Conservation (phyloP, 108 stramenopile genomes). For the Poteriospumella lacustris region DNA sequence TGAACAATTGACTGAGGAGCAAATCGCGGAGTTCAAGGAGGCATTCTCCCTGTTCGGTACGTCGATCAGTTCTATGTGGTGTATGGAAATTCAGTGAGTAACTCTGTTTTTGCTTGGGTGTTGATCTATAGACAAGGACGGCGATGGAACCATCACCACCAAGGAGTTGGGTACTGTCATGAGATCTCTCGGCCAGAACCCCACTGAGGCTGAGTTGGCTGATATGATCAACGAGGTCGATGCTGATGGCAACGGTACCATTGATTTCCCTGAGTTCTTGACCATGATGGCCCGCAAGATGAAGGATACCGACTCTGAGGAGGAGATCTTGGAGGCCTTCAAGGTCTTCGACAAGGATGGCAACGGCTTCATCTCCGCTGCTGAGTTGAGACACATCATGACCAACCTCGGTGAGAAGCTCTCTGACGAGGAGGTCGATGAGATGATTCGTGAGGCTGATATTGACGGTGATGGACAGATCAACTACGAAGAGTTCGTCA, state of each 20-base stretch:
- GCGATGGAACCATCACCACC: constrained; percentile 97
- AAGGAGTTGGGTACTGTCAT: constrained; percentile 99
- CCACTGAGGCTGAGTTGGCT: constrained; percentile 99
- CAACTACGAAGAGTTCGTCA: constrained; percentile 99
- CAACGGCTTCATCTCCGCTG: constrained; percentile 99
- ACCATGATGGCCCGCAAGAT: constrained; percentile 99
- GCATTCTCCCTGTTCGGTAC: constrained; percentile 99
- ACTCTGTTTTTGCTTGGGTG: not conserved
- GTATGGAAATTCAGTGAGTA: no score
- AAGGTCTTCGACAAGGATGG: constrained; percentile 96
- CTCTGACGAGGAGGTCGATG: constrained; percentile 99
- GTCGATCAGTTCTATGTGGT: no score
- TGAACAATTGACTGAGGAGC: constrained; percentile 65
- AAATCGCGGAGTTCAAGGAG: constrained; percentile 98
- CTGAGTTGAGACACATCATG: constrained; percentile 99
- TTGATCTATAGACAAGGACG: not conserved
- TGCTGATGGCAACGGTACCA: constrained; percentile 99
- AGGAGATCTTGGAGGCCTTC: constrained; percentile 99
- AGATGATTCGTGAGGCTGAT: constrained; percentile 99
- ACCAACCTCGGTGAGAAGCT: constrained; percentile 99
- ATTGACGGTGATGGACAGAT: constrained; percentile 99
- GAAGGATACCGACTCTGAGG: constrained; percentile 99
- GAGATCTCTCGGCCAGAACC: constrained; percentile 99
- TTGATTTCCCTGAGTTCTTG: constrained; percentile 99
- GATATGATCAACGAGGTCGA: constrained; percentile 99